Evolutionary conservation across 2,329 filamentous ascomycete genomes (phyloP), one percentile per base, ranked within the genome.

Genomic region (Alternaria gaisen): DNA sequence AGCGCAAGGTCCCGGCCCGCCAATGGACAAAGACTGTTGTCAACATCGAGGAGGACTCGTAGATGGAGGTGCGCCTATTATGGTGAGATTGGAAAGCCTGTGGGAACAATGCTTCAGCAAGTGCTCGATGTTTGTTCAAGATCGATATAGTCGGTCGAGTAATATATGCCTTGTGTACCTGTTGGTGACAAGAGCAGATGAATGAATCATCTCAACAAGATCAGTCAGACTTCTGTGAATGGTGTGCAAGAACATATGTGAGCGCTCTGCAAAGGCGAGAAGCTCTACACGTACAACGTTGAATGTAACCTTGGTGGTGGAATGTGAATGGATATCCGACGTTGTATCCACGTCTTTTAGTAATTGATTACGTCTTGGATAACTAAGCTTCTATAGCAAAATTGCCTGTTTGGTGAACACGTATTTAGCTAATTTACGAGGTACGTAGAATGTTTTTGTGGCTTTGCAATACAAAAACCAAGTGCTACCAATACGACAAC

Each of bases 31-130:
- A 84, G 75, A 87, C 85, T 0, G 78, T 79, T 2, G 68, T 91
- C 73, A 84, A 88, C 70, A 76, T 88, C 56, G 74, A 84, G 22
- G 88, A 88, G 70, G 86, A 90, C 75, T 85, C 89, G 82, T 90
- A 89, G 57, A 61, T 53, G 52, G 51, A 48, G n/a, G 47, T 5
- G 50, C 18, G 24, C 22, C 50, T 52, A 12, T 4, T 3, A 9
- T 24, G 14, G 16, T 16, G 50, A 4, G 24, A n/a, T 26, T 20
- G 1, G 12, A 2, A n/a, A 18, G 16, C 28, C 22, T 28, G 24
- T n/a, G 24, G 34, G 11, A 11, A 24, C 10, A 30, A 41, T 5
- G 3, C 36, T 18, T 26, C 14, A 4, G 20, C 5, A 4, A 10
- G 22, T 24, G 24, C 50, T 52, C 36, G 11, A 26, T 52, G 50